phyloP scores from a whole-genome alignment of 179 eudicot species.

The Spergularia azorica region DNA sequence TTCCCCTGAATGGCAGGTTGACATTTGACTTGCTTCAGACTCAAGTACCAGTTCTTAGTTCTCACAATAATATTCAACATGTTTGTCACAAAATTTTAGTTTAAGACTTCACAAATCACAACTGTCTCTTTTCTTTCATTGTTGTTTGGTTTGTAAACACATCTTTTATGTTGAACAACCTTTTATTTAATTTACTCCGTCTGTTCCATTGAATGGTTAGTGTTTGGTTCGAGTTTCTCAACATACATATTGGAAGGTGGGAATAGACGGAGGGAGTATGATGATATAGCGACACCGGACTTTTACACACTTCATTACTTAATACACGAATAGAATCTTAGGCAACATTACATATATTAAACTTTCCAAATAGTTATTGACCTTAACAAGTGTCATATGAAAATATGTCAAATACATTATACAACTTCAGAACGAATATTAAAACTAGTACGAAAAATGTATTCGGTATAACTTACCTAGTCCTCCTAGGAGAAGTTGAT shows the following conservation, averaged over 20 bases:
- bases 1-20: conserved; percentile 31
- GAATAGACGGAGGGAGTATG: too few species aligned
- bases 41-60: background rate
- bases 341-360: background rate
- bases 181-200: too few species aligned
- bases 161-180: too few species aligned
- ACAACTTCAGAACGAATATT: background rate
- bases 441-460: background rate
- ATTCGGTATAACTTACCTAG: conserved; percentile 19
- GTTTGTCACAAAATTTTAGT: background rate
- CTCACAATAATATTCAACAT: background rate
- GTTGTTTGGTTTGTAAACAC: too few species aligned
- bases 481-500: conserved; percentile 21
- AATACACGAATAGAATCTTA: too few species aligned
- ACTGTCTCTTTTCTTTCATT: too few species aligned
- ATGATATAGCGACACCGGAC: too few species aligned
- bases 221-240: too few species aligned
- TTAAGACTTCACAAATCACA: too few species aligned
- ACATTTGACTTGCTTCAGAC: background rate
- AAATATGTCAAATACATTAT: background rate
- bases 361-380: background rate
- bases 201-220: too few species aligned
- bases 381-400: background rate
- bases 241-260: too few species aligned
- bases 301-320: too few species aligned